These are phyloP conservation scores for Gracilaria vermiculophylla DNA, from an alignment of 23 red algal species.

Conservation along the genomic window DNA sequence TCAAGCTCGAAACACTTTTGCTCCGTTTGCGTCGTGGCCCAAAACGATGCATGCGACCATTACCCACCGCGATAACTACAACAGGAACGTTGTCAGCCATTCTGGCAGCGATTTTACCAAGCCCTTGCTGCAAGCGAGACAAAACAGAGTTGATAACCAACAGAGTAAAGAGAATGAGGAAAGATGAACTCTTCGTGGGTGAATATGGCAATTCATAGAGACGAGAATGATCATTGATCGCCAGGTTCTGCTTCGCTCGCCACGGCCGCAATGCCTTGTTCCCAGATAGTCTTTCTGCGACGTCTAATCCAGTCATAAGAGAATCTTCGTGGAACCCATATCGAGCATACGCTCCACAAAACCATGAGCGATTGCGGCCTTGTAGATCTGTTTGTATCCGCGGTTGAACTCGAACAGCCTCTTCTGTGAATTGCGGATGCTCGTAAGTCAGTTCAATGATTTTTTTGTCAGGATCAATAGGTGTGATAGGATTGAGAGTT, in stretches of 20 bases:
- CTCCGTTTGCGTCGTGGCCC: constrained; percentile 43
- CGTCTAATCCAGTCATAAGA: constrained; percentile 78
- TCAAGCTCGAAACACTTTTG: constrained; percentile 8
- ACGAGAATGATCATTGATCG: constrained; percentile 60
- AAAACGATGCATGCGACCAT: constrained; percentile 54
- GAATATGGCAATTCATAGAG: constrained; percentile 48
- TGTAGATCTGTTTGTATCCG: constrained; percentile 67
- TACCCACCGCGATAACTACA: constrained; percentile 36
- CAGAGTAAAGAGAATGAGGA: constrained; percentile 25
- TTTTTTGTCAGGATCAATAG: constrained; percentile 63
- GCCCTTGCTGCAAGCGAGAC: constrained; percentile 48
- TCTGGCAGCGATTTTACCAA: constrained; percentile 41
- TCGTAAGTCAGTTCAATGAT: constrained; percentile 61
- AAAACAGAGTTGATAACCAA: constrained; percentile 49
- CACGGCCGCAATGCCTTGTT: constrained; percentile 39
- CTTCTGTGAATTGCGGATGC: constrained; percentile 87
- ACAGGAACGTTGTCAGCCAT: constrained; percentile 53
- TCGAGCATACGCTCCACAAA: constrained; percentile 86
- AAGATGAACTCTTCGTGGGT: constrained; percentile 7
- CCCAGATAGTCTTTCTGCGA: constrained; percentile 59
- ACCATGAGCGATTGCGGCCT: constrained; percentile 76
- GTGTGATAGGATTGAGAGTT: constrained; percentile 87
- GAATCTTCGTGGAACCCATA: constrained; percentile 99
- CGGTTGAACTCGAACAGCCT: constrained; percentile 48
- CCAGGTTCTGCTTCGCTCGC: constrained; percentile 41